Base-by-base conservation (phyloP, 2,329 filamentous ascomycete genomes). In the Diaporthe sp. region DNA sequence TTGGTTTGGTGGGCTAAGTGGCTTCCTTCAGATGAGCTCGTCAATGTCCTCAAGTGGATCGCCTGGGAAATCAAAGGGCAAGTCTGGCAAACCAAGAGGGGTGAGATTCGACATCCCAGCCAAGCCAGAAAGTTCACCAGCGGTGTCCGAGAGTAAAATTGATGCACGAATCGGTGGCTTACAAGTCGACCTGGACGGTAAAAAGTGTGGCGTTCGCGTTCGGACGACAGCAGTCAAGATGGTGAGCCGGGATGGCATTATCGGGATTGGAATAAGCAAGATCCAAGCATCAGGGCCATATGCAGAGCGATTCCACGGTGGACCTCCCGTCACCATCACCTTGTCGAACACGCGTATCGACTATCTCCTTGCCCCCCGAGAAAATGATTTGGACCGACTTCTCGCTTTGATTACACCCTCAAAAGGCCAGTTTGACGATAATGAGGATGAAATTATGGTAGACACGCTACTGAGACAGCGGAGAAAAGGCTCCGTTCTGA, bases 401-500 rank as follows among this genome's bases (percentile, higher is more conserved):
- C 86, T 99, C 0, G 93, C 94, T 70, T 88, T 99, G 69, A 94
- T 99, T 72, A 97, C 94, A 9, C 97, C 97, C 0, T 98, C 96
- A 0, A 97, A 95, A 77, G 92, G 97, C 82, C 95, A 96, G 77
- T 98, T 97, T 79, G 89, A 92, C 77, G 93, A 96, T 76, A 91
- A 92, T 61, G 94, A 97, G 75, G 95, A 98, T 78, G 96, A 98
- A 79, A 97, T 99, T 75, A 92, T 99, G 87, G 90, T 99, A 30
- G 96, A 98, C 78, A 98, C 95, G 0, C 87, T 99, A 0, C 85
- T 98, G 19, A 90, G 94, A 30, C 97, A 99, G 82, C 89, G 97
- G 75, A 90, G 93, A 71, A 96, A 98, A 83, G 97, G 96, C 0
- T 92, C 94, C 13, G 93, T 98, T 9, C 85, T 98, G 40, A 92